Base-by-base conservation (phyloP, 192 early-diverging fungal species). In the Backusella psychrophila region DNA sequence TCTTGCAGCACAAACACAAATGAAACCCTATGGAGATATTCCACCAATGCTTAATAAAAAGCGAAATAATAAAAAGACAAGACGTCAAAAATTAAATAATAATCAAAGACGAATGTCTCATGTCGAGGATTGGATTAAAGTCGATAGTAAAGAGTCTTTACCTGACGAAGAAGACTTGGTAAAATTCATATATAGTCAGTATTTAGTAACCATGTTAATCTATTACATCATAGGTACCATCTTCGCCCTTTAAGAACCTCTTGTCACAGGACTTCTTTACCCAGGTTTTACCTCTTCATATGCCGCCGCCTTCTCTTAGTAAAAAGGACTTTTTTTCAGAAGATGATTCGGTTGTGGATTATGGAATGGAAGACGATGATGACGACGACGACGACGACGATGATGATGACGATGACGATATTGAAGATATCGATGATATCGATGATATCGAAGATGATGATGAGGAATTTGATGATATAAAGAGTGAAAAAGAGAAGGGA, bases 91-190 rank as follows among this genome's bases (percentile, higher is more conserved):
- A 33, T n/a, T 41, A 69, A 42, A 38, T 21, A 15, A 36, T 36
- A 31, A 42, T 4, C 52, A 66, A 38, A 69, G 73, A 59, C 70
- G 74, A 23, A 80, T 80, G 78, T 80, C 74, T 7, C 78, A 80
- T 66, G 70, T 80, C 2, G 78, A 80, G 59, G 72, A 80, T 34
- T 80, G 78, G 78, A 44, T 80, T 7, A 70, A 65, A 38, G 78
- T 80, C 1, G 78, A 80, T 31, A 79, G 78, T 75, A 80, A 80
- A 75, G 78, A 80, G 52, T 71, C 74, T 71, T 44, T 80, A 34
- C 78, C 78, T 14, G 78, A 80, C 39, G 78, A 80, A 68, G 69
- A 80, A 52, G 78, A 80, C n/a, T 53, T 80, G 70, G 78, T 80
- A 72, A 72, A 69, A 56, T 29, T 7, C 3, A 17, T 49, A 29